Percentiles rank a stretch among this genome's conserved stretches.
These are phyloP conservation scores for Hypsizygus ulmarius DNA, from an alignment of 1,284 basidiomycete genomes.

Conservation along the genomic window DNA sequence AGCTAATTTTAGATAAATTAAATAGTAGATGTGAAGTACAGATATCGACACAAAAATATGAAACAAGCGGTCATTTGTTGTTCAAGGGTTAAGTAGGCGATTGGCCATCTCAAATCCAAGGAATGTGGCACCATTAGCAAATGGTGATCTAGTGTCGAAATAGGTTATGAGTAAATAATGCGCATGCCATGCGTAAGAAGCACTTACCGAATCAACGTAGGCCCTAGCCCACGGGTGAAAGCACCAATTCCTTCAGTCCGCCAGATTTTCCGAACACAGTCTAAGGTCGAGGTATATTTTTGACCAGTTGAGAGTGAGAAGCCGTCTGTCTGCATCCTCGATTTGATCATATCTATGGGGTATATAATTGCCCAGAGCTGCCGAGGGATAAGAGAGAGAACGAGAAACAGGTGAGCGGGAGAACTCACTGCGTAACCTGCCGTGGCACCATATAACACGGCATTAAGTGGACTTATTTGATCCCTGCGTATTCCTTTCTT, in stretches of 20 bases:
- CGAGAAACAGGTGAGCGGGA: constrained; percentile 6
- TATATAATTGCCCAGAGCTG: constrained; percentile 86
- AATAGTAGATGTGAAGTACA: too few relatives aligned
- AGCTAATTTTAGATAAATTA: too few relatives aligned
- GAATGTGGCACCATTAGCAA: constrained; percentile 93
- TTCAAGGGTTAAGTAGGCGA: constrained; percentile 49
- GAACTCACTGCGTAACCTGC: constrained; percentile 78
- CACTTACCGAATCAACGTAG: constrained; percentile 85
- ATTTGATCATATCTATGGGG: constrained; percentile 94
- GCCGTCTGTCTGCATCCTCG: constrained; percentile 92
- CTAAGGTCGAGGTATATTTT: constrained; percentile 78
- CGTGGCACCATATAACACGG: constrained; percentile 82
- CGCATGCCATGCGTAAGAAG: constrained; percentile 4
- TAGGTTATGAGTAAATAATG: constrained; percentile 19
- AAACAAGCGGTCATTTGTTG: constrained; percentile 15
- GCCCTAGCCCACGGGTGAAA: constrained; percentile 87
- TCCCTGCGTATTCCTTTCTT: constrained; percentile 68
- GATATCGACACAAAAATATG: too few relatives aligned
- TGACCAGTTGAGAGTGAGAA: constrained; percentile 72
- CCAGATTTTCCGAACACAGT: constrained; percentile 84
- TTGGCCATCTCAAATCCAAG: constrained; percentile 89
- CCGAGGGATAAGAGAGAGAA: constrained; percentile 3
- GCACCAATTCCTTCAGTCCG: constrained; percentile 78
- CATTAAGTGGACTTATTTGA: constrained; percentile 73
- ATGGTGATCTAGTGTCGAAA: constrained; percentile 60